A percentile compares a stretch with the other conserved stretches of the same genome.
Evolutionary conservation across 345 rosid species (phyloP).

Genomic region (Kandelia obovata): DNA sequence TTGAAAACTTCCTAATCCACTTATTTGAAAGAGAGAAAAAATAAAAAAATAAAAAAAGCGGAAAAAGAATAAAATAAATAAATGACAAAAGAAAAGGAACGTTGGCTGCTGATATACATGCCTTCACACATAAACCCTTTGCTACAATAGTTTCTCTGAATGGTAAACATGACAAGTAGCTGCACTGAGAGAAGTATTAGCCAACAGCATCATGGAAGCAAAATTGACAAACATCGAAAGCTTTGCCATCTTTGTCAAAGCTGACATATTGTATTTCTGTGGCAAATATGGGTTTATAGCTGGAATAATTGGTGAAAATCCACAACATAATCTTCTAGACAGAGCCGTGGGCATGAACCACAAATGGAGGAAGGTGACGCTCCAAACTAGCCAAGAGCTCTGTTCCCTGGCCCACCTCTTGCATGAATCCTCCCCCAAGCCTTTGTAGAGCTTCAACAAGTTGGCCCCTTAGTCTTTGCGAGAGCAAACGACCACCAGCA

Average conservation of each 20-base stretch:
- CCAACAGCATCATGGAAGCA: constrained; percentile 31
- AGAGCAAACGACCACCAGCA: constrained; percentile 54
- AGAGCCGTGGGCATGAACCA: constrained; percentile 31
- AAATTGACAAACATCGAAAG: constrained; percentile 22
- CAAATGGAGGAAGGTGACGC: constrained; percentile 77
- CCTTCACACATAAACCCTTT: constrained; percentile 31
- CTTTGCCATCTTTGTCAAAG: constrained; percentile 29
- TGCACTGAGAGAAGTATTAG: constrained; percentile 10
- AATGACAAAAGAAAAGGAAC: too few species aligned
- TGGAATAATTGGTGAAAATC: constrained; percentile 23
- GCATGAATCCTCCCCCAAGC: constrained; percentile 58
- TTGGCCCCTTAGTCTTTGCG: constrained; percentile 81
- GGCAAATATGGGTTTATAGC: constrained; percentile 27
- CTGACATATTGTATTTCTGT: constrained; percentile 27
- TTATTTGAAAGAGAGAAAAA: too few species aligned
- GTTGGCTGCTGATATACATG: constrained; percentile 20
- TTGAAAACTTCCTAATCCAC: too few species aligned
- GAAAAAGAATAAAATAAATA: background rate
- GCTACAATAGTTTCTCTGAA: constrained; percentile 25
- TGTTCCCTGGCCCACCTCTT: constrained; percentile 46
- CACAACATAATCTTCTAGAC: constrained; percentile 18
- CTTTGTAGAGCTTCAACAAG: constrained; percentile 70
- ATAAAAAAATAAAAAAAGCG: background rate
- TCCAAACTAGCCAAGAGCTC: constrained; percentile 66
- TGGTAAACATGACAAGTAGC: constrained; percentile 18